Evolutionary conservation across 371 early-diverging fungal genomes (phyloP).

Genomic region (Blyttiomyces sp.): DNA sequence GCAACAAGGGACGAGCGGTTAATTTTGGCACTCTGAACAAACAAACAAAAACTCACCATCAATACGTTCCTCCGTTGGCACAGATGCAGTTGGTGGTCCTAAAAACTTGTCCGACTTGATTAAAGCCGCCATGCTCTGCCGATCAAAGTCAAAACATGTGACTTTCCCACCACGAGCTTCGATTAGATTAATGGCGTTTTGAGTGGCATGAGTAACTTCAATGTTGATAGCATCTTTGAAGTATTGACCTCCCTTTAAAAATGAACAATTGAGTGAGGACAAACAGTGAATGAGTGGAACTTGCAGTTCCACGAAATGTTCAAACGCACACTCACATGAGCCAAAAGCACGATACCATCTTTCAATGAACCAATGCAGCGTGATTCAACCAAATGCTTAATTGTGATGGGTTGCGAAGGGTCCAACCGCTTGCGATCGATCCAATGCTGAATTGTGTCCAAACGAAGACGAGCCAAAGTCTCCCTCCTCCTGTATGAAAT

Average conservation of each 20-base stretch:
- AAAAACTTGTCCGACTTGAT: conserved; percentile 80
- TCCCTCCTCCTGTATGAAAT: neutral
- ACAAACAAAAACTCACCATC: conserved; percentile 5
- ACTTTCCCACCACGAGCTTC: conserved; percentile 85
- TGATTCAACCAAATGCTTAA: conserved; percentile 68
- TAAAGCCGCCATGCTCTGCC: conserved; percentile 69
- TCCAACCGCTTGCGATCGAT: conserved; percentile 84
- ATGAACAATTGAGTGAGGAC: neutral
- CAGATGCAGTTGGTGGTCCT: conserved; percentile 58
- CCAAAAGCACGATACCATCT: conserved; percentile 86
- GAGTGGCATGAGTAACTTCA: conserved; percentile 82
- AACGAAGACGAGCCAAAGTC: conserved; percentile 52
- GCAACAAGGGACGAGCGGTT: neutral
- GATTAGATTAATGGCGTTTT: conserved; percentile 74
- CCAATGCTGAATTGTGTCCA: conserved; percentile 91
- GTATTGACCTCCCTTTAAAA: conserved; percentile 37
- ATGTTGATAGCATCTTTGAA: conserved; percentile 64
- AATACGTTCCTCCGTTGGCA: conserved; percentile 47
- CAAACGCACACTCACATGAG: conserved; percentile 60
- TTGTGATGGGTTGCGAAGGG: conserved; percentile 75
- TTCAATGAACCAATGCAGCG: conserved; percentile 70
- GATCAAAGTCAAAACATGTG: conserved; percentile 76
- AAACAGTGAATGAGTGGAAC: neutral
- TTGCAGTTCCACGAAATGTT: conserved; percentile 29
- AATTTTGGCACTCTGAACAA: neutral